A percentile compares a stretch with the other conserved stretches of the same genome.
Conservation (phyloP, 2,329 filamentous ascomycete genomes). For the Alternaria longipes region DNA sequence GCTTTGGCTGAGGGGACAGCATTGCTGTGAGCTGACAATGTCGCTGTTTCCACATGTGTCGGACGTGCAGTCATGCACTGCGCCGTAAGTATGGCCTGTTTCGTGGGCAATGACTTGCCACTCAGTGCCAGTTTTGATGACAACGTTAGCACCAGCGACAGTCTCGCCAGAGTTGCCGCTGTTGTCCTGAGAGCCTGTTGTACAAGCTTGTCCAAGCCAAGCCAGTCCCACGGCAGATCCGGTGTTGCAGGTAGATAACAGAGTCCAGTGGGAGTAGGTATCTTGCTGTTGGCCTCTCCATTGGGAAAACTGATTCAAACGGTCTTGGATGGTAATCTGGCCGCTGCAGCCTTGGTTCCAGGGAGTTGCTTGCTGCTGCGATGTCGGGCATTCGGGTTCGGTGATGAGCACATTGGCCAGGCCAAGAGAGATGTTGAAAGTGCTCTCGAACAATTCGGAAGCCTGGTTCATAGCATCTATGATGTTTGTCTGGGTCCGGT, state of each 20-base stretch:
- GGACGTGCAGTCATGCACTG: conserved; percentile 87
- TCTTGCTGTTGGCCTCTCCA: conserved; percentile 86
- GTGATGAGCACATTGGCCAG: conserved; percentile 86
- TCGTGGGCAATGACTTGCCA: conserved; percentile 98
- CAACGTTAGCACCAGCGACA: conserved; percentile 87
- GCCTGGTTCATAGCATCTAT: conserved; percentile 86
- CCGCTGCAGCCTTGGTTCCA: conserved; percentile 84
- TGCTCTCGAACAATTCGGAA: conserved; percentile 85
- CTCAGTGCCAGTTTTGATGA: conserved; percentile 81
- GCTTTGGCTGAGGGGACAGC: conserved; percentile 76
- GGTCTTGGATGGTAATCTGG: conserved; percentile 72
- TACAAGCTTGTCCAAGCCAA: conserved; percentile 90
- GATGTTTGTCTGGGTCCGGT: conserved; percentile 75
- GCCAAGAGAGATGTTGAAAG: conserved; percentile 94
- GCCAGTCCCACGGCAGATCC: conserved; percentile 87
- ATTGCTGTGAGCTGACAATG: conserved; percentile 69
- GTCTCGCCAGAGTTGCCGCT: conserved; percentile 68
- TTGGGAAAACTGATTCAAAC: conserved; percentile 84
- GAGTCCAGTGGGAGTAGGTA: conserved; percentile 90
- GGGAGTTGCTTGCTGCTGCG: conserved; percentile 70
- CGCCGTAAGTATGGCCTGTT: conserved; percentile 92
- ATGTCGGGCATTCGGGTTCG: conserved; percentile 76
- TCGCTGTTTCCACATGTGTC: conserved; percentile 72
- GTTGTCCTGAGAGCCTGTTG: conserved; percentile 62
- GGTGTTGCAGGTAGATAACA: conserved; percentile 83